A percentile compares a stretch with the other conserved stretches of the same genome.
These are phyloP conservation scores for Clonostachys sp. DNA, from an alignment of 2,329 filamentous ascomycete species.

Conservation along the genomic window DNA sequence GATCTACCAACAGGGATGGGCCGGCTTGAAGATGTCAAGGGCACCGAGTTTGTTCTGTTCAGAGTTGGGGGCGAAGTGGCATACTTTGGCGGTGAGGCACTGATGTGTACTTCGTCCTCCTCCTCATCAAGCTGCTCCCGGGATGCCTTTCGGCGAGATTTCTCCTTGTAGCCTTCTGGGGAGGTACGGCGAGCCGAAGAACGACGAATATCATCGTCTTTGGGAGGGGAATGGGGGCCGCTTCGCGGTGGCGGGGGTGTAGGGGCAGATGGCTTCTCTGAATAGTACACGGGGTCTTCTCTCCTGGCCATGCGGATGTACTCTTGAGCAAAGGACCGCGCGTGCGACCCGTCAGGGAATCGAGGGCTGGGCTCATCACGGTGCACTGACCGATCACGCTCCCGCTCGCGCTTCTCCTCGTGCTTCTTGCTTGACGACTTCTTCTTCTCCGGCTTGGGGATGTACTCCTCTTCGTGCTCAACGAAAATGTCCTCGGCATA, in stretches of 20 bases:
- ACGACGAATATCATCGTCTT: slow-evolving; percentile 12
- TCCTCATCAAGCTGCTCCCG: slow-evolving; percentile 23
- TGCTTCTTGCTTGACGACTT: slow-evolving; percentile 30
- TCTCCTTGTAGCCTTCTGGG: slow-evolving; percentile 12
- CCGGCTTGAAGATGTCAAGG: too few species aligned
- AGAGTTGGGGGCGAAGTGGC: too few species aligned
- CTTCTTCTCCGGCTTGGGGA: slow-evolving; percentile 26
- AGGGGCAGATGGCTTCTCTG: too few species aligned
- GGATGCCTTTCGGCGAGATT: slow-evolving; percentile 21
- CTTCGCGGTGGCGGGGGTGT: slow-evolving; percentile 10
- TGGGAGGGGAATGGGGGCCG: background rate
- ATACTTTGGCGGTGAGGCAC: too few species aligned
- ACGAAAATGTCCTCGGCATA: slow-evolving; percentile 2
- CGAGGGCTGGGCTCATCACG: slow-evolving; percentile 16
- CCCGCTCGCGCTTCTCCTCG: slow-evolving; percentile 25
- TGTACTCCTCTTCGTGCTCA: slow-evolving; percentile 14
- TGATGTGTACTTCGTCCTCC: background rate
- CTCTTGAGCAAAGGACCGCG: too few species aligned
- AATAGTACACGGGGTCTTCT: too few species aligned
- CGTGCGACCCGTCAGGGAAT: too few species aligned
- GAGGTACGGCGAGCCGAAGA: slow-evolving; percentile 18
- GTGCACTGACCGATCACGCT: slow-evolving; percentile 12
- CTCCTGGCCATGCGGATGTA: too few species aligned
- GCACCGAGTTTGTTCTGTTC: too few species aligned
- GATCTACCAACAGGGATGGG: too few species aligned